Conservation (phyloP, 805 yeast genomes). For the Ogataea paraovalis region DNA sequence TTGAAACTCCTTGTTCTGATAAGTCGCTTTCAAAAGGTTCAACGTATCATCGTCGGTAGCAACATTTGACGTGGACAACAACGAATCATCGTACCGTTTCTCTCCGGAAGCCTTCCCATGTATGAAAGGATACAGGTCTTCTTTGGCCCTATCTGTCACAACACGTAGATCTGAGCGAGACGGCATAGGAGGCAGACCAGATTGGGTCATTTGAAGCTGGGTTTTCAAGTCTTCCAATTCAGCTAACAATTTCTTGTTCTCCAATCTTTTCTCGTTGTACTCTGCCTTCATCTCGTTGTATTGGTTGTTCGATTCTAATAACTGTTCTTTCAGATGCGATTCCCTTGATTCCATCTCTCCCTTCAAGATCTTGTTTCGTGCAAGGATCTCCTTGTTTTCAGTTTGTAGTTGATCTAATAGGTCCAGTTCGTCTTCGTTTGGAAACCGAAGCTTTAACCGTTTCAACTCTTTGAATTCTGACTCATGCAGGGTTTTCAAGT, state of each 20-base stretch:
- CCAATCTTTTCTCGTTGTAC: constrained; percentile 9
- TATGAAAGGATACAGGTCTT: background rate
- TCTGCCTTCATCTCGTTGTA: constrained; percentile 15
- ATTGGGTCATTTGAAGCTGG: background rate
- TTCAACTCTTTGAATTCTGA: background rate
- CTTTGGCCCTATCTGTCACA: background rate
- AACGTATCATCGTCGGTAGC: constrained; percentile 19
- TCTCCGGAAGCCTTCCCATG: background rate
- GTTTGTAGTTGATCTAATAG: background rate
- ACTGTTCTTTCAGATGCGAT: constrained; percentile 7
- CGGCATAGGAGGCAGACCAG: background rate
- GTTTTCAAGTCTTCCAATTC: constrained; percentile 4
- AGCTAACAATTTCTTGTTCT: constrained; percentile 3
- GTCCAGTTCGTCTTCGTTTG: background rate
- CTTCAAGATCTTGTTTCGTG: constrained; percentile 7
- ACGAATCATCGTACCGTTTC: no score
- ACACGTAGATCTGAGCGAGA: background rate
- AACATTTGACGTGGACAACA: no score
- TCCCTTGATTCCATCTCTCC: constrained; percentile 2
- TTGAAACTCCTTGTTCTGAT: constrained; percentile 13
- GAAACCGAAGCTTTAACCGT: background rate
- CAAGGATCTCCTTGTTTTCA: constrained; percentile 8
- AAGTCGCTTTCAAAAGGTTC: constrained; percentile 12
- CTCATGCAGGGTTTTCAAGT: constrained; percentile 4
- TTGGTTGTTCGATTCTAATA: constrained; percentile 13